A percentile compares a stretch with the other conserved stretches of the same genome.
Evolutionary conservation across 805 yeast species (phyloP).

Genomic region (Saturnispora diversa): DNA sequence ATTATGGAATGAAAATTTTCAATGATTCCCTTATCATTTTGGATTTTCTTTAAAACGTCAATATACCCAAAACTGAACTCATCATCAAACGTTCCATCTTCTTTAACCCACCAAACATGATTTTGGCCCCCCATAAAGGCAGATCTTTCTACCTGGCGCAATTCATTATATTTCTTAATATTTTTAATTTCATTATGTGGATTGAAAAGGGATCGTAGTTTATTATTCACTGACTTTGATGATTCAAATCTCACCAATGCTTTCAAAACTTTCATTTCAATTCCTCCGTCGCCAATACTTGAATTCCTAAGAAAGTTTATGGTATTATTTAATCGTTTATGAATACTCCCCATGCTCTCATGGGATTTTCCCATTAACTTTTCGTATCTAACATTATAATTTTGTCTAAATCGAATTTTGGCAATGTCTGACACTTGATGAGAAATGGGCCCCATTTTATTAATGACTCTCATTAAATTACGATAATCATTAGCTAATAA

Average conservation of each 20-base stretch:
- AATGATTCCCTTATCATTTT: background rate
- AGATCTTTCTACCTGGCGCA: slow-evolving; percentile 1
- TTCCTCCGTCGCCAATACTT: background rate
- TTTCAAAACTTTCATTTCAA: slow-evolving; percentile 1
- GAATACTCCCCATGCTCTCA: background rate
- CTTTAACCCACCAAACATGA: background rate
- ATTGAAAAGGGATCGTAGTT: background rate
- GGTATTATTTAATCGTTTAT: slow-evolving; percentile 1
- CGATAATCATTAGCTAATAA: background rate
- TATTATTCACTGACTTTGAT: slow-evolving; percentile 1
- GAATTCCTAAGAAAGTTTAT: slow-evolving; percentile 5
- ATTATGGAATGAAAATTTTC: slow-evolving; percentile 3
- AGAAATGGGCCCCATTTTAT: background rate
- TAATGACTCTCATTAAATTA: background rate
- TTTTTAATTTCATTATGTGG: slow-evolving; percentile 2
- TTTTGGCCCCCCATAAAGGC: background rate
- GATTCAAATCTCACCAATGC: slow-evolving; percentile 5
- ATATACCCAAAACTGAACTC: slow-evolving; percentile 8
- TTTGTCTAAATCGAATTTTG: slow-evolving; percentile 5
- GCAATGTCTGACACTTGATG: background rate
- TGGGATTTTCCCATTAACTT: background rate
- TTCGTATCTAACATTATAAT: background rate
- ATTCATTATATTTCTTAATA: background rate
- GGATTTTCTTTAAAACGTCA: background rate
- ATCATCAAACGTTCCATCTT: background rate